Percentiles rank a stretch among this genome's conserved stretches.
phyloP scores from a whole-genome alignment of 345 rosid genomes.

The Barbarea vulgaris region DNA sequence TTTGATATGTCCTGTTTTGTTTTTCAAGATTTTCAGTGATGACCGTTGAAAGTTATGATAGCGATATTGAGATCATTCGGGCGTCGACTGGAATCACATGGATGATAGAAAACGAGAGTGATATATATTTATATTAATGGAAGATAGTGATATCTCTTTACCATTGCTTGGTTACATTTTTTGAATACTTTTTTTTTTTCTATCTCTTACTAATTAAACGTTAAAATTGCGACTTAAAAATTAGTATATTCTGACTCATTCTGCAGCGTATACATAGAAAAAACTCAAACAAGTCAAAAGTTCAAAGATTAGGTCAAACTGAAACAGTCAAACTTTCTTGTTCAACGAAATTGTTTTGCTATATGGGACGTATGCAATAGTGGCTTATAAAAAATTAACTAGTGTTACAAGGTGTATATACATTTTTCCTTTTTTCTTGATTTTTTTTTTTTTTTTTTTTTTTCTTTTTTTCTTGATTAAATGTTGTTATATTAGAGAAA shows the following conservation, averaged over 20 bases:
- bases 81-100: background rate
- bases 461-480: background rate
- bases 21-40: background rate
- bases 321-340: conserved; percentile 19
- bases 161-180: background rate
- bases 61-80: background rate
- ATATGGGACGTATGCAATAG: background rate
- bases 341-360: background rate
- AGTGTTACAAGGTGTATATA: no score
- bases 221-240: background rate
- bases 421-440: no score
- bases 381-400: no score
- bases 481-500: no score
- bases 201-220: background rate
- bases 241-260: background rate
- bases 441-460: no score
- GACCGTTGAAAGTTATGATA: background rate
- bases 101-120: no score
- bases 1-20: conserved; percentile 1
- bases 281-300: background rate
- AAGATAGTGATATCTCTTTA: background rate
- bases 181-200: background rate
- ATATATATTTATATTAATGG: no score
- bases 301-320: background rate
- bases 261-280: background rate